phyloP scores from a whole-genome alignment of 169 alveolate species.

The Babesia gibsoni region DNA sequence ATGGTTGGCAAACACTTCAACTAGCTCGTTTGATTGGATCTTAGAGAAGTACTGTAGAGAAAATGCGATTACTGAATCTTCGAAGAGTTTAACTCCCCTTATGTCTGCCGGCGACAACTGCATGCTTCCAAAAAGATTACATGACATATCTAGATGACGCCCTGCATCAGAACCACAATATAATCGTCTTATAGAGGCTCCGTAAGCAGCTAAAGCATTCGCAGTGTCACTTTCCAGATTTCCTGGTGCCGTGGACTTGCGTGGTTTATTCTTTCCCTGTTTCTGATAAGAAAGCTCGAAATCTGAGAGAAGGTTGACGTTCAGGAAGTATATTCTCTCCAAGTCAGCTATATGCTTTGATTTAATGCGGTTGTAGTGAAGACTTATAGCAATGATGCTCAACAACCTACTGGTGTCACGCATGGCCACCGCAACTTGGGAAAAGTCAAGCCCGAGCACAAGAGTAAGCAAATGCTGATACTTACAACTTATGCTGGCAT shows the following conservation, averaged over 20 bases:
- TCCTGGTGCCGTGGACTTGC: not conserved
- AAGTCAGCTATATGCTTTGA: conserved; percentile 18
- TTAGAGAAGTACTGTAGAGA: conserved; percentile 28
- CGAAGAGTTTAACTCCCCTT: conserved; percentile 25
- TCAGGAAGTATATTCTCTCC: conserved; percentile 23
- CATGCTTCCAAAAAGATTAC: not conserved
- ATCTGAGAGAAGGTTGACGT: conserved; percentile 20
- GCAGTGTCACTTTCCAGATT: not conserved
- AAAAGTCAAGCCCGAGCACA: conserved; percentile 1
- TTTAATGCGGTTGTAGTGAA: conserved; percentile 25
- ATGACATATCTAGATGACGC: conserved; percentile 6
- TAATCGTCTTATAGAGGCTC: not conserved
- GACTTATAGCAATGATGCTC: conserved; percentile 13
- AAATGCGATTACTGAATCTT: conserved; percentile 29
- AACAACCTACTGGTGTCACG: conserved; percentile 15
- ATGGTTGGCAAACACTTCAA: conserved; percentile 38
- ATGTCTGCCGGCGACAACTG: not conserved
- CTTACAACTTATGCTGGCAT: conserved; percentile 27
- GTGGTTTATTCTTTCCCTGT: conserved; percentile 2
- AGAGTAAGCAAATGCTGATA: conserved; percentile 1
- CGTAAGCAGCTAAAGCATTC: not conserved
- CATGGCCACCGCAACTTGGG: not conserved
- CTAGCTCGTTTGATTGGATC: conserved; percentile 25
- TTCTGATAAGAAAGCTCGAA: not conserved
- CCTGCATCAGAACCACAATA: too few species aligned